Base-by-base conservation (phyloP, 2,329 filamentous ascomycete genomes). In the Colletotrichum sp. region DNA sequence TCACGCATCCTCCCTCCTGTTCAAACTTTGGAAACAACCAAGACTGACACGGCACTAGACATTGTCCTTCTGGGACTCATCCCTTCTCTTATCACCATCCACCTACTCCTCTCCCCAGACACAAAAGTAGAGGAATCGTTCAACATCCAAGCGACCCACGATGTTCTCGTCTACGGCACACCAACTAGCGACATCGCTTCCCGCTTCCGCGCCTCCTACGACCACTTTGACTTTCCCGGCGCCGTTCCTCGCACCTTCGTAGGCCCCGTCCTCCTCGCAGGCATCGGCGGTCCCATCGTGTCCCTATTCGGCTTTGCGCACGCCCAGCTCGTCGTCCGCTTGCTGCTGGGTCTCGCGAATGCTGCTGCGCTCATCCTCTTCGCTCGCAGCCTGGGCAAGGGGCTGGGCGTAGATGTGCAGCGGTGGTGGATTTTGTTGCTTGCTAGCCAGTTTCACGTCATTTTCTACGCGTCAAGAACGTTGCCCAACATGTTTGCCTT, bases 71-170 rank as follows among this genome's bases (percentile, higher is more conserved):
- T 86, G 69, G 82, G 92, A 78, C 85, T 93, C 66, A 87, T 96
- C 74, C 94, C 95, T 2, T 83, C 88, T 4, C 82, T 93, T 39
- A 88, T 95, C 79, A 83, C 94, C 75, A 71, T 94, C 71, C 95
- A 98, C 84, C 91, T 98, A 71, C 81, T 92, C 77, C 83, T 92
- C 28, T 92, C 96, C 13, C 97, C 97, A 1, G 96, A 98, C 87
- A 98, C 96, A 73, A 99, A 99, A 85, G 97, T 99, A 75, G 97
- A 99, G 84, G 97, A 99, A 85, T 99, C 96, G 1, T 99, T 99
- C 90, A 98, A 98, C 84, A 92, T 99, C 75, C 97, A 99, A 84
- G 97, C 97, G 8, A 91, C 93, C 5, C 97, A 99, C 84, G 97
- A 99, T 84, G 94, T 99, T 44, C 85, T 98, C 75, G 90, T 91